Base-by-base conservation (phyloP, 78 protist species). In the Polysphondylium violaceum region DNA sequence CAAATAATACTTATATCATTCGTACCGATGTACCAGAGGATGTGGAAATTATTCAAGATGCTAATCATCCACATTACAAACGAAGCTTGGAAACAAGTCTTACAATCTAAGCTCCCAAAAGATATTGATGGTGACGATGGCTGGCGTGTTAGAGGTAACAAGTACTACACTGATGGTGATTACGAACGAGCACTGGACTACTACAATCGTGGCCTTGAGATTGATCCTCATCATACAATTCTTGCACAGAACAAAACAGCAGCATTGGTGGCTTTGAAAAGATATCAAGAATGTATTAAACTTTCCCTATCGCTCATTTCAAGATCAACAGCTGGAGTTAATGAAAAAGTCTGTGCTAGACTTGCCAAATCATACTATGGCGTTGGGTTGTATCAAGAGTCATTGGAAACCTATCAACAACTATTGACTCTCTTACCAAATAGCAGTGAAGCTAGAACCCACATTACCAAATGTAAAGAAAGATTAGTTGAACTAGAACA, bases 141-240 rank as follows among this genome's bases (percentile, higher is more conserved):
- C 11, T 72, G 77, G 77, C 77, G 77, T 51, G 23, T 50, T 16
- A n/a, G 60, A 11, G 77, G 77, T 2, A 72, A 72, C n/a, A 3
- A 50, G 21, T 51, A 25, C 35, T 72, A 50, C 31, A 25, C 12
- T 6, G 31, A 25, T 8, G 60, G 77, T 50, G 40, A 51, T 16
- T 72, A 17, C 31, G 77, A 72, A 16, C 27, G 9, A 2, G 77
- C 77, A 14, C 2, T 72, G 3, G 61, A n/a, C 9, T 4, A 7
- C 38, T 72, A 72, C 35, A 2, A 50, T 72, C 7, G 27, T 3
- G 77, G 77, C 8, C 17, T 72, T 2, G 60, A 14, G 35, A 2
- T 72, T 6, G 77, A 72, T 7, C 77, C 77, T 17, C 11, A 41
- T 17, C 77, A 72, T 36, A 3, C 77, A 31, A 31, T 72, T 19